Evolutionary conservation across 441 rosid genomes (phyloP), one percentile per base, ranked within the genome.

Genomic region (Breynia disticha): DNA sequence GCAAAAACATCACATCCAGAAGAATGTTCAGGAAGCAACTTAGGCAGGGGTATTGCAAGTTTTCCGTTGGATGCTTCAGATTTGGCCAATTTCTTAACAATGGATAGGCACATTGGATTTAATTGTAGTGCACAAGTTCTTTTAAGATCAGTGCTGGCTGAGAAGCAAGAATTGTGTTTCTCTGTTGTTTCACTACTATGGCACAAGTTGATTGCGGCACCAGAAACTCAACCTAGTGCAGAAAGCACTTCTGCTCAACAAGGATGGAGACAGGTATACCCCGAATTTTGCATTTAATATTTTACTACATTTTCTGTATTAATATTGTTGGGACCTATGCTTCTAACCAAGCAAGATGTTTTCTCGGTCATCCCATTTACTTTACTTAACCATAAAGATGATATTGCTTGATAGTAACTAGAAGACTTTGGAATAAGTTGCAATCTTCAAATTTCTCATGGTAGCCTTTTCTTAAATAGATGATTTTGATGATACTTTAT

Each of bases 201-300:
- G 99, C 95, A 87, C 73, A 93, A 89, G 71, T 66, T 93, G 72
- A 81, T 93, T 54, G 93, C 86, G 46, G 74, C 97, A 38, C 99
- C 99, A 8, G 99, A 93, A 69, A 87, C 81, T 62, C 93, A 86
- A 70, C 97, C 83, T 19, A 76, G 78, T 46, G 93, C 93, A 0
- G 99, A 84, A 79, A 89, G 99, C 79, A 89, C 96, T 54, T 93
- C 99, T 41, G 97, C 99, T 50, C 99, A 83, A 19, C 99, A 93
- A 74, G 99, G 99, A 73, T 93, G 99, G 97, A 80, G 93, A 85
- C 99, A 93, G 97, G 99, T 93, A 76, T 64, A 41, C 54, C 12
- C 43, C 35, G 37, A 44, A 35, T 46, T n/a, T 20, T 47, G 7
- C 21, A 52, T 46, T 24, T 11, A 44, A n/a, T 39, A 3, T 15